Conservation (phyloP, 176 grass and related monocot genomes). For the Bolboschoenus planiculmis region DNA sequence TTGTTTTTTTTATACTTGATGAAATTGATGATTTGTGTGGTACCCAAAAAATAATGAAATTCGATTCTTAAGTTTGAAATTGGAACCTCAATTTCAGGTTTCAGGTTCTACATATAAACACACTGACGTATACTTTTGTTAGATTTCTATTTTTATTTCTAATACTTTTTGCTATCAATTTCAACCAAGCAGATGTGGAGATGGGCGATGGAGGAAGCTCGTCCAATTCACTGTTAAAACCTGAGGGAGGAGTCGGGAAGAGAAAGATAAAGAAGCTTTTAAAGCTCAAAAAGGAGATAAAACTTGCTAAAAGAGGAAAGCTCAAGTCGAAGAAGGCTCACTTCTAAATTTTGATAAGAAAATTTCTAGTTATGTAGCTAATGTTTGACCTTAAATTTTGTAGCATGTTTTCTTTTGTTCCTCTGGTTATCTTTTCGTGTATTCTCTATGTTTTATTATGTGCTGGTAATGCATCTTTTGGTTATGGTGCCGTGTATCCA, state of each 20-base stretch:
- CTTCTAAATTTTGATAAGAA: not conserved
- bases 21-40: not conserved
- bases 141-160: not conserved
- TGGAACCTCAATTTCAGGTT: not conserved
- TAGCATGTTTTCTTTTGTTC: not conserved
- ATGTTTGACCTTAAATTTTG: conserved; percentile 5
- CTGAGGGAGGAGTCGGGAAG: conserved; percentile 71
- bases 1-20: not conserved
- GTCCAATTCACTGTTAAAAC: conserved; percentile 43
- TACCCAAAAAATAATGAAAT: not conserved
- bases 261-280: conserved; percentile 64
- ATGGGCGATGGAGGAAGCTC: conserved; percentile 49
- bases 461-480: not conserved
- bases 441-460: not conserved
- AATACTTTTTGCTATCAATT: not conserved
- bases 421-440: not conserved
- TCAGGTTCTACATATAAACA: not conserved
- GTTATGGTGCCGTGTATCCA: not conserved
- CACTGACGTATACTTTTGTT: not conserved
- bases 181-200: conserved; percentile 24
- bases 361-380: not conserved
- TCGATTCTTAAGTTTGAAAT: not conserved
- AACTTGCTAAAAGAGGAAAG: conserved; percentile 53
- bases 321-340: conserved; percentile 33
- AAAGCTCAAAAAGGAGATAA: conserved; percentile 75